Evolutionary conservation across 1,139 yeast genomes (phyloP), one percentile per base, ranked within the genome.

Genomic region (Geotrichum reessii): DNA sequence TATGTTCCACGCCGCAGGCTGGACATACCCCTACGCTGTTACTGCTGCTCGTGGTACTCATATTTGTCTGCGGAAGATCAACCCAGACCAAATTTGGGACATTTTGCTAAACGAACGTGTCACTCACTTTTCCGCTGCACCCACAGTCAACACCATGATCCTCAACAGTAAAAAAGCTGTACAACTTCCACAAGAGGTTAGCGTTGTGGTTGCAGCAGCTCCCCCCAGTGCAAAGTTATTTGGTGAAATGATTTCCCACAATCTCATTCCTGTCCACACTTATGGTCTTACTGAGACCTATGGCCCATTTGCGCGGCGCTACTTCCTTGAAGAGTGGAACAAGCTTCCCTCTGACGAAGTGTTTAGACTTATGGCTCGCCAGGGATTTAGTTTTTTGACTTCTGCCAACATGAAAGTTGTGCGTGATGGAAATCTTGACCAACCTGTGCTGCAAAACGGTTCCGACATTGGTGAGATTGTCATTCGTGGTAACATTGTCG

Each of bases 231-330:
- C 75, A 3, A 65, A 70, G 33, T 64, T 73, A 22, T 73, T 73
- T 63, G 67, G 71, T 59, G 69, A 69, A 48, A 73, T 73, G 76
- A 64, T 71, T 49, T 62, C 66, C 22, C 65, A 66, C 57, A 73
- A 73, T 60, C 66, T 73, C 37, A 62, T 63, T 52, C 76, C 76
- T 8, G 74, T 74, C 33, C 93, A 87, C 72, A 90, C 91, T 57
- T 87, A 87, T 69, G 95, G 95, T 1, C 75, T 86, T 62, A 87
- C 95, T 1, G 77, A 74, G 64, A 74, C 77, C 3, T 73, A 73
- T 53, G 76, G 76, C 5, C 76, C 76, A 6, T 70, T 71, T 56
- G 71, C 74, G 17, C 63, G 72, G 49, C 64, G 71, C 22, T 72
- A 73, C 60, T 69, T 67, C 60, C 61, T 65, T 28, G 69, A 71